Conservation (phyloP, 495 filamentous ascomycete species). For the Penicillium psychrofluorescens region DNA sequence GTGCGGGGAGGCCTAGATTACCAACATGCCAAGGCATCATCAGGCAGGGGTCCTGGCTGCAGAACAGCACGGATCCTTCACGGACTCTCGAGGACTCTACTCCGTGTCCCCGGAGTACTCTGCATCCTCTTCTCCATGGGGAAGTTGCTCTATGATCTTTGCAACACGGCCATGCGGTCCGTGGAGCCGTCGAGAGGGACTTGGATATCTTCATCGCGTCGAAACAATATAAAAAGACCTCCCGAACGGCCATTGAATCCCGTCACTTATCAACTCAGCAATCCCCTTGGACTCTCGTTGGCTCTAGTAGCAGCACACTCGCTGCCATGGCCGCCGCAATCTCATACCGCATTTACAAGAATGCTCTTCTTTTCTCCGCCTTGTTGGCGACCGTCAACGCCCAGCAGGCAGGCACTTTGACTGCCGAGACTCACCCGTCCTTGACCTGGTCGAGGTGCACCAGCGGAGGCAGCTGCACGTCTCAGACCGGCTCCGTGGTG, state of each 20-base stretch:
- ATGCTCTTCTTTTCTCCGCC: constrained; percentile 20
- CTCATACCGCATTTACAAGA: constrained; percentile 16
- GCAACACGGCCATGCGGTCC: constrained; percentile 10
- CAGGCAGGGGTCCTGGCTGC: no score
- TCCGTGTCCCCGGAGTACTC: constrained; percentile 21
- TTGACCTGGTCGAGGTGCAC: constrained; percentile 53
- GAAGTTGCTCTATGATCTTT: not conserved
- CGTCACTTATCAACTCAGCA: no score
- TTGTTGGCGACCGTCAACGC: constrained; percentile 19
- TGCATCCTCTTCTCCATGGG: constrained; percentile 7
- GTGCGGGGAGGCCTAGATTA: no score
- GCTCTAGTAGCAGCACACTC: not conserved
- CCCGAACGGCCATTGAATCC: no score
- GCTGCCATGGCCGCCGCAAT: constrained; percentile 11
- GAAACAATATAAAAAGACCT: constrained; percentile 3
- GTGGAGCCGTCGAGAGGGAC: constrained; percentile 2
- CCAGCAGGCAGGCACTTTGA: constrained; percentile 51
- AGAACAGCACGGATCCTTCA: not conserved
- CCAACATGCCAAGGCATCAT: no score
- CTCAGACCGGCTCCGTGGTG: constrained; percentile 45
- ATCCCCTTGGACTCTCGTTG: no score
- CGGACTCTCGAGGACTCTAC: constrained; percentile 3
- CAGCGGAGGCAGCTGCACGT: constrained; percentile 42
- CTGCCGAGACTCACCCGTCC: constrained; percentile 51
- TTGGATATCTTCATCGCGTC: not conserved